phyloP scores from a whole-genome alignment of 495 filamentous ascomycete genomes.

The Daldinia loculata region DNA sequence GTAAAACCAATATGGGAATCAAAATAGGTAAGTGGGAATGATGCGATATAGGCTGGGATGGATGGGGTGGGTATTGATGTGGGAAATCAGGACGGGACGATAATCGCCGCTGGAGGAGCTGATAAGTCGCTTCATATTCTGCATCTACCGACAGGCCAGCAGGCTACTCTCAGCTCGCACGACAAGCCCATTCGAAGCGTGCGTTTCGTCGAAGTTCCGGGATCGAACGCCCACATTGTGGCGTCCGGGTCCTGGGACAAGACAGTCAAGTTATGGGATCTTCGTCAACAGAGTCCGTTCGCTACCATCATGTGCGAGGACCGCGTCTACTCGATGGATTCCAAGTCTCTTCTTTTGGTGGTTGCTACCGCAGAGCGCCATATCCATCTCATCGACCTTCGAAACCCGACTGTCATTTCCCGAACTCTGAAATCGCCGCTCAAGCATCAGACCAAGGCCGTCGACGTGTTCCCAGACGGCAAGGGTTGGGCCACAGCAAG shows the following conservation, averaged over 20 bases:
- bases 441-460: conserved; percentile 92
- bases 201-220: conserved; percentile 72
- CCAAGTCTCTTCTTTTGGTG: conserved; percentile 83
- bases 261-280: conserved; percentile 94
- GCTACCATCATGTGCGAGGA: conserved; percentile 75
- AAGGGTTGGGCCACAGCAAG: conserved; percentile 87
- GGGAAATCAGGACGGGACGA: conserved; percentile 62
- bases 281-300: conserved; percentile 69
- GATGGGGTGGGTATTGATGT: conserved; percentile 10
- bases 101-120: conserved; percentile 83
- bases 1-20: conserved; percentile 21
- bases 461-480: conserved; percentile 89
- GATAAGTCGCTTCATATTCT: conserved; percentile 85
- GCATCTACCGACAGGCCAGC: conserved; percentile 69
- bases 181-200: conserved; percentile 81
- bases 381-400: conserved; percentile 89
- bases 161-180: conserved; percentile 74
- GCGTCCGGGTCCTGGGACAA: conserved; percentile 97
- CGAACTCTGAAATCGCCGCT: conserved; percentile 88
- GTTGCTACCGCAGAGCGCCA: conserved; percentile 89
- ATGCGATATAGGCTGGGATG: not conserved
- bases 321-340: conserved; percentile 89
- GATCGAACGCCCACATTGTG: conserved; percentile 67
- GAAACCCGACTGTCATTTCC: conserved; percentile 82
- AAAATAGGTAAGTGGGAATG: conserved; percentile 13